Conservation (phyloP, 73 alveolate species). For the Vitrella brassicaformis region DNA sequence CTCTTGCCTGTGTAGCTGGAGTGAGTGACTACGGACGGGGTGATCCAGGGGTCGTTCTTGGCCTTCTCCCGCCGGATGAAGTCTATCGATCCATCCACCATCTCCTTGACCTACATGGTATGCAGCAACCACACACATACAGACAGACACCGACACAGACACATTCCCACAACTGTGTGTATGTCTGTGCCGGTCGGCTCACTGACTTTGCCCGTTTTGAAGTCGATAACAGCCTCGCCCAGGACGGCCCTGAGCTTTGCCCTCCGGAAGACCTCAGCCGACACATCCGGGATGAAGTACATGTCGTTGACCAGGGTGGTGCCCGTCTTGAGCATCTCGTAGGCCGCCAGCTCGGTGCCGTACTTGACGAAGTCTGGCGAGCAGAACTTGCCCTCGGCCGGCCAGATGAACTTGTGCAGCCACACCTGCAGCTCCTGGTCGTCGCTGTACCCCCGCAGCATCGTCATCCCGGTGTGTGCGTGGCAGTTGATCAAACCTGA, state of each 20-base stretch:
- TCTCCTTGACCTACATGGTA: background rate
- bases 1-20: conserved; percentile 12
- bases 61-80: conserved; percentile 1
- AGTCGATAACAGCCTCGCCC: conserved; percentile 1
- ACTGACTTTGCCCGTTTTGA: background rate
- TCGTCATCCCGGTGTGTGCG: conserved; percentile 18
- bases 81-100: conserved; percentile 1
- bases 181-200: background rate
- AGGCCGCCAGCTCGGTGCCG: conserved; percentile 19
- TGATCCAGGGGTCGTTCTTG: background rate
- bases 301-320: conserved; percentile 23
- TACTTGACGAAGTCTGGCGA: conserved; percentile 11
- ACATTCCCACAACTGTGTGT: background rate
- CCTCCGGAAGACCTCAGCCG: conserved; percentile 3
- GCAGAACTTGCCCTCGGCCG: conserved; percentile 18
- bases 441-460: conserved; percentile 16
- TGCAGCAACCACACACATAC: too few relatives aligned
- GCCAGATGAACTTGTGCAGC: conserved; percentile 10
- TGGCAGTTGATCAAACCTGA: conserved; percentile 22
- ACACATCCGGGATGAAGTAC: conserved; percentile 12
- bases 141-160: background rate
- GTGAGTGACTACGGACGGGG: conserved; percentile 11
- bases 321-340: conserved; percentile 21
- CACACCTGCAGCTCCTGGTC: conserved; percentile 14
- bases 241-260: conserved; percentile 18